Base-by-base conservation (phyloP, 331 rosid species). In the Cydonia oblonga region DNA sequence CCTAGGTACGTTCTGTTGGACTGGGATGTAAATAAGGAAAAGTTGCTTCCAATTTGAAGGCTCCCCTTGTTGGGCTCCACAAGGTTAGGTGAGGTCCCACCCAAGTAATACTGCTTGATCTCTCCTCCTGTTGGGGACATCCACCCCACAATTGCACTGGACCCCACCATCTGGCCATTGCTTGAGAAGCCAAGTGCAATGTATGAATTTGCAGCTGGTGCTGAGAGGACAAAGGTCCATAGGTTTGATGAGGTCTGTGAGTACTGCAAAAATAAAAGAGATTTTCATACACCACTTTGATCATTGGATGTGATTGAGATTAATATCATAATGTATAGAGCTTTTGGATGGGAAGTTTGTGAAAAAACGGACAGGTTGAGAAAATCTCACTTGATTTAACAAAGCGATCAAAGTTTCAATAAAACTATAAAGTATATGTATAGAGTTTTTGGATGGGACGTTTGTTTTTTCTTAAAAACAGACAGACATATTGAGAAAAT, bases 61-160 rank as follows among this genome's bases (percentile, higher is more conserved):
- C 61, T 82, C 22, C 97, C 97, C 63, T 67, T 75, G 66, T 85
- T 78, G 22, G 87, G 83, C 24, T 61, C 71, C 33, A 90, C 97
- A 53, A 54, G 84, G 64, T 25, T 70, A 44, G 86, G 78, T 71
- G 92, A n/a, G 12, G 69, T 71, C 13, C 93, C 96, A 46, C 85
- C 80, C 61, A 88, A 79, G 74, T 79, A 84, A 51, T 88, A 90
- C 35, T 70, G 88, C 22, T 79, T 88, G 60, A 85, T 70, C n/a
- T 69, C 52, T 28, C 87, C 87, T 42, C 4, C 57, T 13, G 75
- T 58, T 38, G 92, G 64, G 32, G 83, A 67, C 2, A 87, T 40
- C 97, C 97, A 90, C 18, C 97, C 97, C 63, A 90, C 92, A 32
- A 90, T 58, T 63, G 97, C 96, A 81, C 96, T 90, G 33, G 96